A percentile compares a stretch with the other conserved stretches of the same genome.
Evolutionary conservation across 768 basidiomycete genomes (phyloP).

Genomic region (Tubosaeta brunneosetosa): DNA sequence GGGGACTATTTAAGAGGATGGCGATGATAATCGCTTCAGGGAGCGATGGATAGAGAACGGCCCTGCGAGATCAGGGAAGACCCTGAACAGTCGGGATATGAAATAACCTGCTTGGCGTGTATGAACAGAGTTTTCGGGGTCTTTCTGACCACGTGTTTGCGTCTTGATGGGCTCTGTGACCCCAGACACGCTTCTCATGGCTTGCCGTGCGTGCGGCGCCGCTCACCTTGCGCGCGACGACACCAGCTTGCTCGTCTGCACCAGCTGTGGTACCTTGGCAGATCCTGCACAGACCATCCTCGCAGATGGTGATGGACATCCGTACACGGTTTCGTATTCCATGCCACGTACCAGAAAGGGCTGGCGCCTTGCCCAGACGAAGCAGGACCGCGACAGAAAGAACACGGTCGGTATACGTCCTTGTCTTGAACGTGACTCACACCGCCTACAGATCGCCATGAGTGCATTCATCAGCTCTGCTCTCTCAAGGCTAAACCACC

Average conservation of each 20-base stretch:
- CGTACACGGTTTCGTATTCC: constrained; percentile 36
- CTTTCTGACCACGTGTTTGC: constrained; percentile 5
- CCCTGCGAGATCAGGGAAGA: constrained; percentile 14
- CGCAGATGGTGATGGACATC: constrained; percentile 39
- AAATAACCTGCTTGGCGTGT: constrained; percentile 1
- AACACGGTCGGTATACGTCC: constrained; percentile 47
- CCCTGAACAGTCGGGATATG: constrained; percentile 22
- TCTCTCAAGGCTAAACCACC: constrained; percentile 51
- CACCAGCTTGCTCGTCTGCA: constrained; percentile 60
- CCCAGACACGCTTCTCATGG: constrained; percentile 13
- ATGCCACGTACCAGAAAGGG: constrained; percentile 46
- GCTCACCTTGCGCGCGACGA: constrained; percentile 52
- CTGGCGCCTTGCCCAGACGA: constrained; percentile 62
- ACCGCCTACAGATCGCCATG: constrained; percentile 51
- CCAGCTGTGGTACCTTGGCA: constrained; percentile 63
- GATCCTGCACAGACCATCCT: constrained; percentile 62
- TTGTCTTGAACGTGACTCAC: constrained; percentile 14
- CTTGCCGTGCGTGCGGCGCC: constrained; percentile 54
- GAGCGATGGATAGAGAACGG: constrained; percentile 5
- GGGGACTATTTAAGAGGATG: constrained; percentile 31
- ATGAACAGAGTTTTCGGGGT: constrained; percentile 28
- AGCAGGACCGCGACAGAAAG: constrained; percentile 57
- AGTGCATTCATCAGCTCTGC: constrained; percentile 58
- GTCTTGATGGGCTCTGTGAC: not conserved
- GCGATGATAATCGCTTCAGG: constrained; percentile 9